Base-by-base conservation (phyloP, 2,329 filamentous ascomycete species). In the Xylaria polymorpha region DNA sequence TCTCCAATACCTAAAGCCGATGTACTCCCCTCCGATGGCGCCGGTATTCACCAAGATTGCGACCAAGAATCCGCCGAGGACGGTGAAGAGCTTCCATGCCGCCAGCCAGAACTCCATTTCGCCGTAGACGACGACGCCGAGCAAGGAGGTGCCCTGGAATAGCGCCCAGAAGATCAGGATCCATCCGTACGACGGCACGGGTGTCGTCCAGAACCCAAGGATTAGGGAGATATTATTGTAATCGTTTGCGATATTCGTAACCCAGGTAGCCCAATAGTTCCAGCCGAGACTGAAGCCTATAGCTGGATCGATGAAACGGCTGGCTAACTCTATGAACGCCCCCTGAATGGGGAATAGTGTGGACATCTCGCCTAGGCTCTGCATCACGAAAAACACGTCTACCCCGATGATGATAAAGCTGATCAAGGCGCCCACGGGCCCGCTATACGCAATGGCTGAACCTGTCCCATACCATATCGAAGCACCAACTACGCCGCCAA, bases 281-380 rank as follows among this genome's bases (percentile, higher is more conserved):
- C 84, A 85, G 4, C 83, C 84, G 0, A 86, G 76, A 9, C 81
- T 83, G 56, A 85, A 84, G 0, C 81, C 80, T 43, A 86, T 77
- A 0, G 83, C 81, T 51, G 83, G 81, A 55, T 86, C 85, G 32
- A 86, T 80, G 61, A 88, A 86, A 2, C 86, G 80, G 20, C 83
- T 83, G 0, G 84, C 84, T 55, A 86, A 81, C 41, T 83, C 83
- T 35, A 84, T 83, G 71, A 87, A 87, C 0, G 83, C 83, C 7
- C 85, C 85, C n/a, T 83, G 82, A 0, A 85, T 83, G 0, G 85
- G 85, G 50, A 86, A 86, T 1, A 86, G 74, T 0, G 86, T 87
- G 1, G 85, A 83, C 79, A 88, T 81, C 74, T 88, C 86, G n/a
- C 86, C 86, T 6, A 88, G 76, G 1, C 82, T 84, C 78, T 87